Percentiles rank a stretch among this genome's conserved stretches.
Evolutionary conservation across 108 stramenopile genomes (phyloP).

Genomic region (Discostella pseudostelligera): DNA sequence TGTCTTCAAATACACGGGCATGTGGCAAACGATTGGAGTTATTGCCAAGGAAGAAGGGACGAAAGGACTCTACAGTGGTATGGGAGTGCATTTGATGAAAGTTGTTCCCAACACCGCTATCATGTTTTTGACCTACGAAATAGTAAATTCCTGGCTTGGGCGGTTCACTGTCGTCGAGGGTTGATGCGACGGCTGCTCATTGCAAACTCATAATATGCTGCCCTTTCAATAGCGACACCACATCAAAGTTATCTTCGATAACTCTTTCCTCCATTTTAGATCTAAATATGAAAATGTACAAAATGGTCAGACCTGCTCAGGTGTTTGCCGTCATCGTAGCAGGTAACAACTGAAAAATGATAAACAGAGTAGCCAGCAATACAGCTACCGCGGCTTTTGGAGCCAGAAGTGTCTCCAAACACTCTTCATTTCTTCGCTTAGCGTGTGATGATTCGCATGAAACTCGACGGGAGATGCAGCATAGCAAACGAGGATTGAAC

Average conservation of each 20-base stretch:
- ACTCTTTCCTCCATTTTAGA: too few species aligned
- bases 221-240: too few species aligned
- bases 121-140: conserved; percentile 89
- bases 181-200: too few species aligned
- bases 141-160: conserved; percentile 68
- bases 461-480: conserved; percentile 69
- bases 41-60: conserved; percentile 89
- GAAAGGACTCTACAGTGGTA: conserved; percentile 83
- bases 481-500: conserved; percentile 82
- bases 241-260: conserved; percentile 2
- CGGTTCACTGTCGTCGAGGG: conserved; percentile 56
- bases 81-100: conserved; percentile 89
- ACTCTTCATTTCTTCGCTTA: conserved; percentile 54
- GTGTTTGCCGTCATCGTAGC: too few species aligned
- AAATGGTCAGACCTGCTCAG: conserved; percentile 9
- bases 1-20: conserved; percentile 90
- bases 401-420: conserved; percentile 55
- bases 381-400: conserved; percentile 13
- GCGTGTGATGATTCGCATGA: conserved; percentile 62
- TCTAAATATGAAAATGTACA: not conserved
- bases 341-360: not conserved
- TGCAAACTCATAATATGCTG: too few species aligned
- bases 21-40: conserved; percentile 88
- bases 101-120: conserved; percentile 94
- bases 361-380: too few species aligned